Percentiles rank a stretch among this genome's conserved stretches.
phyloP scores from a whole-genome alignment of 345 rosid species.

The Isatis tinctoria region DNA sequence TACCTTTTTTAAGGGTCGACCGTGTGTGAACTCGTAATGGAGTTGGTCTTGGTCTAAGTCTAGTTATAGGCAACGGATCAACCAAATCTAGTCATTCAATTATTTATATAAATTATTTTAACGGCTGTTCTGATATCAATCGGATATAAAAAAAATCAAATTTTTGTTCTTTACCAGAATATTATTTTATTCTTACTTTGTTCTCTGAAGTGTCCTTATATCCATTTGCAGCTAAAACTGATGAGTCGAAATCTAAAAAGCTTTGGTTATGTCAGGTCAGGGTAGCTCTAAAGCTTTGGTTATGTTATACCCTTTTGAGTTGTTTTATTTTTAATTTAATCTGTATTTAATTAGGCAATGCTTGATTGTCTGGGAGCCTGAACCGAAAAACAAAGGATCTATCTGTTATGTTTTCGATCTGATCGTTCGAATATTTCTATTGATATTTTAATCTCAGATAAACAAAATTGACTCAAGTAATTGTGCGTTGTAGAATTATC shows the following conservation, averaged over 20 bases:
- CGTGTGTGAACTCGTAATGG: too few species aligned
- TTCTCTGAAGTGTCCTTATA: background rate
- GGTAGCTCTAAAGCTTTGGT: background rate
- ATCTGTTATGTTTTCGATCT: background rate
- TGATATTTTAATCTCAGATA: background rate
- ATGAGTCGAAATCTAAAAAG: conserved; percentile 1
- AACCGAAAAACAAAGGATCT: background rate
- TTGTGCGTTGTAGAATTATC: background rate
- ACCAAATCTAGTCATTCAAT: background rate
- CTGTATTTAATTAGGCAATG: too few species aligned
- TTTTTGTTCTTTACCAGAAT: too few species aligned
- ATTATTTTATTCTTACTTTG: too few species aligned
- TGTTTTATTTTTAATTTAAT: background rate
- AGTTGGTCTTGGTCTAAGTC: too few species aligned
- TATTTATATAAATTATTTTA: background rate
- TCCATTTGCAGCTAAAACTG: background rate
- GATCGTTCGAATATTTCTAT: background rate
- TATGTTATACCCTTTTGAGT: background rate
- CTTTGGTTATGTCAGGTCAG: background rate
- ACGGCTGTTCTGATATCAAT: background rate
- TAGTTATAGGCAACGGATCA: background rate
- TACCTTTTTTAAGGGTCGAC: too few species aligned
- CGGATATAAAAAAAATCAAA: too few species aligned
- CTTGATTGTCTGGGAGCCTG: background rate
- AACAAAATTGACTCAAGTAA: background rate